Evolutionary conservation across 2,329 filamentous ascomycete species (phyloP).

Genomic region (Knufia fluminis): DNA sequence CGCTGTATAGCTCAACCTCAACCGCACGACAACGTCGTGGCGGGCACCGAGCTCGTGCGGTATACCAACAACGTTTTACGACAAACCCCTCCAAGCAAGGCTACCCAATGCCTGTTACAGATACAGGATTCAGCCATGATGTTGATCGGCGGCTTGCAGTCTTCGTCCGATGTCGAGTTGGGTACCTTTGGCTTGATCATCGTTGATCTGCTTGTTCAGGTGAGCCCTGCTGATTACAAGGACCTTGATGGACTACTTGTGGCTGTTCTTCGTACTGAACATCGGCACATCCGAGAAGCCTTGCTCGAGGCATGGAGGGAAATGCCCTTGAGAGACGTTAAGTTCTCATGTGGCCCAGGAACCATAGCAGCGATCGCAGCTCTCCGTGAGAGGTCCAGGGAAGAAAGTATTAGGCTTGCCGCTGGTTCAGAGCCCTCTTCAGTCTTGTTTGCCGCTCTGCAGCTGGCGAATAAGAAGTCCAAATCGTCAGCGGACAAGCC

Average conservation of each 20-base stretch:
- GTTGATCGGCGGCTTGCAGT: neutral
- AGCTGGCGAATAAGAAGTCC: neutral
- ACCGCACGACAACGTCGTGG: neutral
- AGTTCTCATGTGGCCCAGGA: neutral
- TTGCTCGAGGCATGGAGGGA: slow-evolving; percentile 32
- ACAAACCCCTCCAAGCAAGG: neutral
- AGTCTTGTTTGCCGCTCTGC: neutral
- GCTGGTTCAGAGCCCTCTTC: neutral
- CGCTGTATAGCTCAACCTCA: neutral
- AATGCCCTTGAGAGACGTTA: neutral
- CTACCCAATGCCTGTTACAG: neutral
- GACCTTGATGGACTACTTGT: slow-evolving; percentile 43
- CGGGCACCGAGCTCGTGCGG: neutral
- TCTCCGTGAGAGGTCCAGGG: neutral
- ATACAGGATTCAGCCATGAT: neutral
- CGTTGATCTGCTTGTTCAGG: slow-evolving; percentile 6
- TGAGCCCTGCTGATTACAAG: slow-evolving; percentile 35
- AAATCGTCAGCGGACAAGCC: neutral
- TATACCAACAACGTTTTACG: neutral
- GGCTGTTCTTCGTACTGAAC: slow-evolving; percentile 45
- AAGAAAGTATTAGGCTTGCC: neutral
- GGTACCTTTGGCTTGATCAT: slow-evolving; percentile 6
- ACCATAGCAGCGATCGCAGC: neutral
- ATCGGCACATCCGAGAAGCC: slow-evolving; percentile 50
- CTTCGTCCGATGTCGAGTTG: neutral